Base-by-base conservation (phyloP, 2,329 filamentous ascomycete genomes). In the Stromatinia cepivora region DNA sequence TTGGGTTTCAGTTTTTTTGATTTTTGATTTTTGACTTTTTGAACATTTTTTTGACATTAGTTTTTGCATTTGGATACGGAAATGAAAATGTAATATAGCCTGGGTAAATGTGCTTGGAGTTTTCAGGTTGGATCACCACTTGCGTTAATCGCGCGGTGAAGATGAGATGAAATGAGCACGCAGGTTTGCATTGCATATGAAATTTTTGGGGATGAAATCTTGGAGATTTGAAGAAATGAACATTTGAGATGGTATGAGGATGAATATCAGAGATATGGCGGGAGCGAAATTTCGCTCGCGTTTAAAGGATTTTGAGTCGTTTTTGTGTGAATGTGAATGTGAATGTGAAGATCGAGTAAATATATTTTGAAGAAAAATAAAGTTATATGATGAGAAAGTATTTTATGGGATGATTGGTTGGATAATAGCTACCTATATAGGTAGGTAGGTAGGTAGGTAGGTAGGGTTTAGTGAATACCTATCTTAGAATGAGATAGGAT, bases 81-180 rank as follows among this genome's bases (percentile, higher is more conserved):
- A 53, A 52, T 64, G 61, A 64, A 42, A 28, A 52, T 63, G 59
- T 52, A 63, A 63, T 31, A 52, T 63, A 63, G 59, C 59, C 59
- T 63, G 59, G 59, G 59, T 63, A 52, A 52, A 63, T 52, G 61
- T 64, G 61, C 46, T 64, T 39, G 61, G 61, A 64, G 61, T 64
- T 64, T 64, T 64, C 46, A 64, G 61, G 61, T 64, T 64, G 61
- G 61, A 64, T 64, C 61, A 64, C 61, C 46, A 64, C 48, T 48
- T 64, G 46, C 61, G 61, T 64, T 64, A 64, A 64, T 64, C 61
- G 46, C 61, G 61, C 46, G 46, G 61, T 64, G 61, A 64, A 64
- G 61, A 64, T 64, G 61, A 64, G 61, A 64, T 64, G 61, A 64
- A 64, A 64, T 64, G 61, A 52, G 61, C 61, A 64, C 61, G 46